Conservation (phyloP, 305 asterid species). For the Rubia balearica region DNA sequence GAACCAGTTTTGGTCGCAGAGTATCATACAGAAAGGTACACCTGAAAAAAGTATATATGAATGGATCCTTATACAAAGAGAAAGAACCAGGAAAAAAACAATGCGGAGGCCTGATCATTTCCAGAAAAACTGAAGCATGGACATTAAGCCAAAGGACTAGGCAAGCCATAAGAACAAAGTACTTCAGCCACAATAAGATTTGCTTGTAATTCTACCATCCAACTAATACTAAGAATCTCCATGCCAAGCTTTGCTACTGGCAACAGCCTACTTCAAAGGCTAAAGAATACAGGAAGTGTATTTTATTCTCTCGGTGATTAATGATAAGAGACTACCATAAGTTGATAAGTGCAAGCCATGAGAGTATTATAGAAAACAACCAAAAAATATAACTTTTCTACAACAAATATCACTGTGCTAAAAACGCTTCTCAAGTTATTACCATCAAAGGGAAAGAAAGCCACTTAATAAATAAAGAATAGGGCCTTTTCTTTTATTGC, state of each 20-base stretch:
- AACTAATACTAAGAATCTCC: neutral
- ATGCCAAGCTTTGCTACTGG: too few species aligned
- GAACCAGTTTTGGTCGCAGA: constrained; percentile 88
- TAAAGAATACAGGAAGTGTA: neutral
- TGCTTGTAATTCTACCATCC: neutral
- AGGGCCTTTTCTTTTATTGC: neutral
- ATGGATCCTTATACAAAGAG: constrained; percentile 14
- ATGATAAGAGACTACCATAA: neutral
- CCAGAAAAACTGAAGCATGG: constrained; percentile 5
- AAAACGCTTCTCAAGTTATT: neutral
- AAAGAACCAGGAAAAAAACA: constrained; percentile 5
- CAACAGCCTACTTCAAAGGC: neutral
- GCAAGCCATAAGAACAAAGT: neutral
- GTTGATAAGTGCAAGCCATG: neutral
- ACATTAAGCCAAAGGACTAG: neutral
- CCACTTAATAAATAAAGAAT: neutral
- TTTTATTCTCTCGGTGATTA: neutral
- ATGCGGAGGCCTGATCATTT: constrained; percentile 5
- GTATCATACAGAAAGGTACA: constrained; percentile 93
- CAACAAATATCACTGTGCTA: neutral
- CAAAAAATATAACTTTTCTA: neutral
- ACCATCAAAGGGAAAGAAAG: neutral
- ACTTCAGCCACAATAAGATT: neutral
- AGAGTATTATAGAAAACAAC: neutral
- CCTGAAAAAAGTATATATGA: constrained; percentile 37